These are phyloP conservation scores for Chrysosporium keratinophilum DNA, from an alignment of 2,329 filamentous ascomycete species.

Conservation along the genomic window DNA sequence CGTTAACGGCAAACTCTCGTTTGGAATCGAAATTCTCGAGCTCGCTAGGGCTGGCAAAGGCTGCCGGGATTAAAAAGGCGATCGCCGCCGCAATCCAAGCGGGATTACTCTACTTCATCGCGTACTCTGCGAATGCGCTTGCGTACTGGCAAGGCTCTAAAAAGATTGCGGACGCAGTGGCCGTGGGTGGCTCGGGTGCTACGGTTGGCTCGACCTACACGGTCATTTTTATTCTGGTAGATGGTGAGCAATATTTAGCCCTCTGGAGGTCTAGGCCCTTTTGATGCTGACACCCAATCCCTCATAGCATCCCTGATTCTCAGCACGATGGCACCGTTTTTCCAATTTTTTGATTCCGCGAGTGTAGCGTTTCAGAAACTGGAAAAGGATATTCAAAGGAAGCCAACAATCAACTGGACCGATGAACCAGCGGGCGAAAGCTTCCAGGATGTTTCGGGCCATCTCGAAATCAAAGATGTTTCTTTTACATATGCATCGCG, in stretches of 20 bases:
- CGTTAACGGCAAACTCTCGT: constrained; percentile 47
- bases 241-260: constrained; percentile 28
- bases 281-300: constrained; percentile 3
- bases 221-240: constrained; percentile 46
- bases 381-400: constrained; percentile 46
- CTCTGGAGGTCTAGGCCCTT: background rate
- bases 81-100: constrained; percentile 45
- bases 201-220: constrained; percentile 44
- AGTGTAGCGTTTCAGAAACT: constrained; percentile 49
- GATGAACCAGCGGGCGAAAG: constrained; percentile 20
- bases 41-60: constrained; percentile 39
- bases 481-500: constrained; percentile 40
- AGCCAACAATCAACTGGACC: constrained; percentile 38
- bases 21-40: constrained; percentile 48
- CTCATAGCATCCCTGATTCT: constrained; percentile 37
- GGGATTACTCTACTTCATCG: constrained; percentile 53
- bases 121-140: constrained; percentile 53
- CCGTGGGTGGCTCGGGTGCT: constrained; percentile 27
- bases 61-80: constrained; percentile 48
- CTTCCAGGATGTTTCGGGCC: constrained; percentile 21
- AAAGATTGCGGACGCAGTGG: constrained; percentile 36
- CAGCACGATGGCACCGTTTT: constrained; percentile 38
- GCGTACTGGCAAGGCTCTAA: constrained; percentile 56
- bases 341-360: constrained; percentile 43
- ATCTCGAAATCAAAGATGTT: constrained; percentile 29